Conservation (phyloP, 2,329 filamentous ascomycete genomes). For the Neospermospora avenae region DNA sequence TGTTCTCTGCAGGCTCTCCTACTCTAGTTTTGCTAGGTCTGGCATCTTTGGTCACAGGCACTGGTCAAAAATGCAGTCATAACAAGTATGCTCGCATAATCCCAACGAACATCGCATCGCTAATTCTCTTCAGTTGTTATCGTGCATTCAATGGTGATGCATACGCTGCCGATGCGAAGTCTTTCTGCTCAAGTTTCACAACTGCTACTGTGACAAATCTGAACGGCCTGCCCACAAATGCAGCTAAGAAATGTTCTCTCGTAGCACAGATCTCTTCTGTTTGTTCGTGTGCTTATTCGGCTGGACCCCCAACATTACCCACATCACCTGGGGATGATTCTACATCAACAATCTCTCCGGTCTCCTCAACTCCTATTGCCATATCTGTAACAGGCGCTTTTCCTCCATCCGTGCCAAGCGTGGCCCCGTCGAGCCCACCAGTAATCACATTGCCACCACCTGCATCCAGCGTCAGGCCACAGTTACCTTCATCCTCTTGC, state of each 20-base stretch:
- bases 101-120: not conserved
- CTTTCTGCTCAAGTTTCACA: slow-evolving; percentile 19
- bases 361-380: not conserved
- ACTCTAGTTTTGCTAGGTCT: not conserved
- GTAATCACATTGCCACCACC: not conserved
- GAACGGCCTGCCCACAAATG: slow-evolving; percentile 15
- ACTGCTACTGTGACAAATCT: slow-evolving; percentile 13
- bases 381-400: not conserved
- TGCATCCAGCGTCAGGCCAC: not conserved
- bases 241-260: slow-evolving; percentile 7
- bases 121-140: slow-evolving; percentile 13
- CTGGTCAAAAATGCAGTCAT: not conserved
- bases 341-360: not conserved
- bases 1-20: not conserved
- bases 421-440: not conserved
- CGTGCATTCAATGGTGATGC: slow-evolving; percentile 22
- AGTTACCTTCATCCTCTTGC: not conserved
- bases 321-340: not conserved
- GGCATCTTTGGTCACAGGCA: not conserved
- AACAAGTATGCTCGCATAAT: not conserved
- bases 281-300: slow-evolving; percentile 21
- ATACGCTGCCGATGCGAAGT: slow-evolving; percentile 9
- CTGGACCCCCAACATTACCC: not conserved
- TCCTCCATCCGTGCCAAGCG: not conserved
- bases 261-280: slow-evolving; percentile 19